These are phyloP conservation scores for Parietichytrium sp. DNA, from an alignment of 108 stramenopile genomes.

Conservation along the genomic window DNA sequence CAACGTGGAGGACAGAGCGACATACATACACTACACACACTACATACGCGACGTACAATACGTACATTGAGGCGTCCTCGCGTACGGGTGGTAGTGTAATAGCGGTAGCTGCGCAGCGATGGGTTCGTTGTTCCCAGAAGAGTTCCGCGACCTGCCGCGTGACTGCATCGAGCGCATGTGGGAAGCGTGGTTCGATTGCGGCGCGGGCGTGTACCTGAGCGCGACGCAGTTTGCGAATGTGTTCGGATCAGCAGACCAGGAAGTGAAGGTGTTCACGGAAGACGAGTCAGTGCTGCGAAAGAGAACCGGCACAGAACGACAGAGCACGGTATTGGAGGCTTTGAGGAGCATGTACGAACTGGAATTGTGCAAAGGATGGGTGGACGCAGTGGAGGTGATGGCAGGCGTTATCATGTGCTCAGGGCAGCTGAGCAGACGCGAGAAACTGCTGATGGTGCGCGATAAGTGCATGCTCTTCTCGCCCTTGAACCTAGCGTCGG, in stretches of 20 bases:
- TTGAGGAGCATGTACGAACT: neutral
- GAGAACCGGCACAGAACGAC: too few species aligned
- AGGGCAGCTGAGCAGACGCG: neutral
- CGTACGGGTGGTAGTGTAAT: too few species aligned
- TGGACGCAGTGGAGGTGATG: neutral
- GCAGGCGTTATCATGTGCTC: neutral
- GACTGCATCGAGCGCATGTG: conserved; percentile 35
- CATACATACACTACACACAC: too few species aligned
- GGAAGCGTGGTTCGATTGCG: neutral
- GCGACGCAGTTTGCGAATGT: neutral
- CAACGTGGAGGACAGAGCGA: too few species aligned
- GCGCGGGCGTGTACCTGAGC: neutral
- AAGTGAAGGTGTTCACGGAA: neutral
- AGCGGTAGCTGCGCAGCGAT: too few species aligned
- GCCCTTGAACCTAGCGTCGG: neutral
- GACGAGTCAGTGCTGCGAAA: too few species aligned
- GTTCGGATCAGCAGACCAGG: neutral
- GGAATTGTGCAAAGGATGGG: neutral
- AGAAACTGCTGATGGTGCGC: neutral
- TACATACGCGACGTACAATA: too few species aligned
- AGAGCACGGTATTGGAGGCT: neutral
- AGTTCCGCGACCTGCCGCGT: neutral
- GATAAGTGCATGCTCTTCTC: conserved; percentile 11
- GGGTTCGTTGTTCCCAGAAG: neutral
- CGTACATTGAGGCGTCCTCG: too few species aligned